Conservation (phyloP, 2,329 filamentous ascomycete species). For the Cadophora luteo-olivacea region DNA sequence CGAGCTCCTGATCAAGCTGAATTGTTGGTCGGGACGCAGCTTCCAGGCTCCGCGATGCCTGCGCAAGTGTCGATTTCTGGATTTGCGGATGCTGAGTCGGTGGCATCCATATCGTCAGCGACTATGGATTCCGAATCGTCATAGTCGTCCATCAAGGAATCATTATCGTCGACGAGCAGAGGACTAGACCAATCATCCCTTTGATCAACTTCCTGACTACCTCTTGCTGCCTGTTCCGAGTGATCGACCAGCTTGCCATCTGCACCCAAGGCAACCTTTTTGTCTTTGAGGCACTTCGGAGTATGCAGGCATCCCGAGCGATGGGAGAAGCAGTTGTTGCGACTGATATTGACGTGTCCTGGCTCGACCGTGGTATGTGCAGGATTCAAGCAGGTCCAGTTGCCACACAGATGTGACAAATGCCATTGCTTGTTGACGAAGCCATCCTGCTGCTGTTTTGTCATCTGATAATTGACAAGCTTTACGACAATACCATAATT, state of each 20-base stretch:
- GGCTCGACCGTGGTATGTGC: slow-evolving; percentile 41
- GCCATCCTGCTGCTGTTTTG: slow-evolving; percentile 38
- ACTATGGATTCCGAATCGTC: background rate
- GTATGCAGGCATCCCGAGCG: slow-evolving; percentile 35
- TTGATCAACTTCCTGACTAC: background rate
- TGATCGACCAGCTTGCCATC: slow-evolving; percentile 31
- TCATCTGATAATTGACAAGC: slow-evolving; percentile 35
- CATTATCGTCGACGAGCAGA: slow-evolving; percentile 19
- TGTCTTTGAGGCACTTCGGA: slow-evolving; percentile 40
- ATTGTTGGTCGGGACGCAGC: too few species aligned
- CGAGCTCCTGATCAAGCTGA: too few species aligned
- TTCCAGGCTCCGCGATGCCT: background rate
- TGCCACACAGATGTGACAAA: slow-evolving; percentile 44
- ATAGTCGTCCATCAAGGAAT: background rate
- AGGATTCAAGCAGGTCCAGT: slow-evolving; percentile 45
- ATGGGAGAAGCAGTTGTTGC: slow-evolving; percentile 43
- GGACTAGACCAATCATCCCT: slow-evolving; percentile 22
- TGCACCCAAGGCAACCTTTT: slow-evolving; percentile 34
- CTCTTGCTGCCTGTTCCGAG: background rate
- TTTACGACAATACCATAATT: slow-evolving; percentile 41
- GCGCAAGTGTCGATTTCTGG: background rate
- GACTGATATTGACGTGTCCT: slow-evolving; percentile 34
- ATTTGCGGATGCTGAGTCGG: background rate
- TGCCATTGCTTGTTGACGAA: slow-evolving; percentile 42
- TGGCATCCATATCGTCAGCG: background rate